A percentile compares a stretch with the other conserved stretches of the same genome.
Conservation (phyloP, 176 grass and related monocot species). For the Zoysia japonica region DNA sequence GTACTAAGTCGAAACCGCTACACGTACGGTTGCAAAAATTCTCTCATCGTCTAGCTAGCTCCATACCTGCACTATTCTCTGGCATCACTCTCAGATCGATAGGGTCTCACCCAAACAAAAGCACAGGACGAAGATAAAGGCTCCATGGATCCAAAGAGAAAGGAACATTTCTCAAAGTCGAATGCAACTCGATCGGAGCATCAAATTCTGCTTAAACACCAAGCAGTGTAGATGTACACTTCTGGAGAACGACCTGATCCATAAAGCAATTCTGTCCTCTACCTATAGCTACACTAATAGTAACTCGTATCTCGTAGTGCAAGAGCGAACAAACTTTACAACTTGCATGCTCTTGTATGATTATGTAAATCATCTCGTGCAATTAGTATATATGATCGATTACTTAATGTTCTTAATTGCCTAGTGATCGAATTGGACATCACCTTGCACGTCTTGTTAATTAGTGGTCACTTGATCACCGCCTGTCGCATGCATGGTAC, state of each 20-base stretch:
- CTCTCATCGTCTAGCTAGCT: not conserved
- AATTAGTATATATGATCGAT: not conserved
- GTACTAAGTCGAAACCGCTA: not conserved
- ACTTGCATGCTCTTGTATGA: conserved; percentile 24
- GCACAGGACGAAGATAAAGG: conserved; percentile 8
- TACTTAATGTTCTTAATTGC: not conserved
- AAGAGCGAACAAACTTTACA: conserved; percentile 48
- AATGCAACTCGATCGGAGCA: conserved; percentile 46
- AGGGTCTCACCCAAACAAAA: conserved; percentile 11
- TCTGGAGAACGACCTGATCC: conserved; percentile 28
- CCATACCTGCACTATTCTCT: not conserved
- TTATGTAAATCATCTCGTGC: conserved; percentile 2
- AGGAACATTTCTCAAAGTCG: conserved; percentile 46
- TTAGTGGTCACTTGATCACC: no score
- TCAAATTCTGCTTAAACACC: conserved; percentile 98
- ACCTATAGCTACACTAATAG: conserved; percentile 1
- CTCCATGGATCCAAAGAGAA: conserved; percentile 43
- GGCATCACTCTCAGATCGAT: conserved; percentile 10
- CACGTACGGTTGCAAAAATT: not conserved
- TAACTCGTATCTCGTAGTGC: conserved; percentile 4
- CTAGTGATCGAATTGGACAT: not conserved
- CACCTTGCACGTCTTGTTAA: no score
- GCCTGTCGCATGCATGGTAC: no score
- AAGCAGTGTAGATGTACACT: conserved; percentile 50
- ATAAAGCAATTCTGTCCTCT: not conserved